Base-by-base conservation (phyloP, 768 basidiomycete genomes). In the Mycena alexandri region DNA sequence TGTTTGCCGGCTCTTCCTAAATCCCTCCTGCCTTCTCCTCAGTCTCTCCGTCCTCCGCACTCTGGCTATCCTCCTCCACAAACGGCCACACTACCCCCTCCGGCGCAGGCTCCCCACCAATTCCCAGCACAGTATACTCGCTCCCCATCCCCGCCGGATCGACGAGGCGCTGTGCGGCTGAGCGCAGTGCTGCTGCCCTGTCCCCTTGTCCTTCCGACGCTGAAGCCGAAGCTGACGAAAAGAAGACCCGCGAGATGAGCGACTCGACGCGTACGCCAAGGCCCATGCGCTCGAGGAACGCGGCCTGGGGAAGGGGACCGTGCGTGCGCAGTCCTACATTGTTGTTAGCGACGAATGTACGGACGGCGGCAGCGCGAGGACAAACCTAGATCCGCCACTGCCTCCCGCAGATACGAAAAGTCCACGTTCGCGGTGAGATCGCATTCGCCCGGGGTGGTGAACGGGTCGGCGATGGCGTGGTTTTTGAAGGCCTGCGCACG, bases 371-470 rank as follows among this genome's bases (percentile, higher is more conserved):
- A n/a, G 52, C 22, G 54, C 61, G 29, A 48, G 46, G 13, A 76
- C 86, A 29, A 65, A 93, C 94, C 92, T 4, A 88, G 79, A 60
- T 86, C 89, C 1, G 77, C 75, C 68, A 95, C 82, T 0, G 93
- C 90, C 79, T 98, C 95, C 74, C 86, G 85, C 51, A 99, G 83
- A 76, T 93, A 94, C 0, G 90, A 87, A 79, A 99, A 99, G 79
- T 99, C 96, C 53, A 99, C 97, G 74, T 99, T 98, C n/a, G 93
- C 90, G 0, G 98, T 99, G 52, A 99, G 80, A 77, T 99, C 98
- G 46, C 93, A 92, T 46, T 93, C 85, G 19, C 98, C 98, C 0
- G 96, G 96, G 12, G 84, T 81, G 58, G 92, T 84, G 74, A 99
- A 97, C 5, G 93, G 83, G 75, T 96, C 92, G 1, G 93, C 92